Base-by-base conservation (phyloP, 345 rosid species). In the Salix dunnii region DNA sequence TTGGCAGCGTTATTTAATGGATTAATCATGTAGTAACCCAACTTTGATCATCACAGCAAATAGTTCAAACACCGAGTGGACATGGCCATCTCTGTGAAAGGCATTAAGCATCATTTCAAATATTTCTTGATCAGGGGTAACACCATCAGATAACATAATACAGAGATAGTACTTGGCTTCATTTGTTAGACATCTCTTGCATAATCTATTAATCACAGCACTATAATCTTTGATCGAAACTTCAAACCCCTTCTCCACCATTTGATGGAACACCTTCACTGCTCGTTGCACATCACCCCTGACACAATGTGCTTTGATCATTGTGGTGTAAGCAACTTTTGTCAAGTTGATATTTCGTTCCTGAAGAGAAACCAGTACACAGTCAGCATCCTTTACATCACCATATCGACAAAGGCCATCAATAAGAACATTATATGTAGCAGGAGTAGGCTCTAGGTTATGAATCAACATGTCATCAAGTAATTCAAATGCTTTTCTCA, bases 281-380 rank as follows among this genome's bases (percentile, higher is more conserved):
- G 87, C 92, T 48, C 31, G 80, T 73, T 77, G 62, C 25, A 83
- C 88, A 81, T 89, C 88, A 63, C 97, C 97, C 78, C 88, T 91
- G 31, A 73, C 89, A 74, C 97, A 91, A 80, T 91, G 93, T 74
- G 90, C 95, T 82, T 89, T 93, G 77, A 93, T 82, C 74, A 91
- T 42, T 65, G 91, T 86, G 71, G 89, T 85, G 76, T 88, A 91
- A 77, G 94, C 89, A 81, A 84, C 79, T 75, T 89, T 91, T 18
- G 85, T 78, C 75, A 90, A 68, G 63, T 36, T 70, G 53, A 81
- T 74, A 70, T 77, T 77, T 71, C 7, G 46, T 58, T 72, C 81
- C 77, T 83, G 89, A 70, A 91, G 91, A 55, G 77, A 83, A 81
- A 51, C 61, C 70, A 90, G 70, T 58, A 91, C 84, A 63, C 21